Conservation (phyloP, 192 early-diverging fungal genomes). For the Entomortierella chlamydospora region DNA sequence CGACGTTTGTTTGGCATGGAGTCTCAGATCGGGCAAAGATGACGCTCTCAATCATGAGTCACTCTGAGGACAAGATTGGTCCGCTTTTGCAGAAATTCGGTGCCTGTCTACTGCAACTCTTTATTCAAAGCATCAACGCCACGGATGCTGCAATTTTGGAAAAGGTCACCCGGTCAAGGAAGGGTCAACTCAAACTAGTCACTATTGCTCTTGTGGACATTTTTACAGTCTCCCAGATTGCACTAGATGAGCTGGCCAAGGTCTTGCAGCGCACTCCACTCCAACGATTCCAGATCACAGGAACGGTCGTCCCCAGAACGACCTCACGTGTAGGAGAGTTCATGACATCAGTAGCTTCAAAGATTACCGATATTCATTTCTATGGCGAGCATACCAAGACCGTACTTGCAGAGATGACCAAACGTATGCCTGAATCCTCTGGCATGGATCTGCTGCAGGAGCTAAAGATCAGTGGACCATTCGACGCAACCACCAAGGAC, state of each 20-base stretch:
- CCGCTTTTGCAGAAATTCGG: constrained; percentile 40
- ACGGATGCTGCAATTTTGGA: constrained; percentile 37
- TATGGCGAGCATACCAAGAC: constrained; percentile 23
- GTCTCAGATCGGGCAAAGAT: constrained; percentile 42
- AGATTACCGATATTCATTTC: constrained; percentile 27
- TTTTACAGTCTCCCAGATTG: constrained; percentile 8
- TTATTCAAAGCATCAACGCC: constrained; percentile 20
- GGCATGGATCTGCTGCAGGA: constrained; percentile 14
- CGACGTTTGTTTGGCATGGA: constrained; percentile 28
- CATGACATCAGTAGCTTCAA: constrained; percentile 21
- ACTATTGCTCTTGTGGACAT: constrained; percentile 20
- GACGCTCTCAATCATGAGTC: constrained; percentile 32
- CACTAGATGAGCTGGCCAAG: constrained; percentile 28
- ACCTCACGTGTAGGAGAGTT: constrained; percentile 25
- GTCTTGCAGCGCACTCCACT: constrained; percentile 12
- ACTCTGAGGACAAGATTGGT: constrained; percentile 41
- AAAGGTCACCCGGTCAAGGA: constrained; percentile 30
- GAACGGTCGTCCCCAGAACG: constrained; percentile 7
- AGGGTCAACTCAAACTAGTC: constrained; percentile 30
- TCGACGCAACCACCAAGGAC: constrained; percentile 29
- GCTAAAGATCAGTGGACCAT: constrained; percentile 27
- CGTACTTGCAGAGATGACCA: constrained; percentile 20
- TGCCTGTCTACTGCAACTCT: constrained; percentile 23
- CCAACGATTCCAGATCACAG: constrained; percentile 19
- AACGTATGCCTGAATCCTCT: constrained; percentile 21